phyloP scores from a whole-genome alignment of 148 eudicot genomes.

The Heliosperma pusillum region DNA sequence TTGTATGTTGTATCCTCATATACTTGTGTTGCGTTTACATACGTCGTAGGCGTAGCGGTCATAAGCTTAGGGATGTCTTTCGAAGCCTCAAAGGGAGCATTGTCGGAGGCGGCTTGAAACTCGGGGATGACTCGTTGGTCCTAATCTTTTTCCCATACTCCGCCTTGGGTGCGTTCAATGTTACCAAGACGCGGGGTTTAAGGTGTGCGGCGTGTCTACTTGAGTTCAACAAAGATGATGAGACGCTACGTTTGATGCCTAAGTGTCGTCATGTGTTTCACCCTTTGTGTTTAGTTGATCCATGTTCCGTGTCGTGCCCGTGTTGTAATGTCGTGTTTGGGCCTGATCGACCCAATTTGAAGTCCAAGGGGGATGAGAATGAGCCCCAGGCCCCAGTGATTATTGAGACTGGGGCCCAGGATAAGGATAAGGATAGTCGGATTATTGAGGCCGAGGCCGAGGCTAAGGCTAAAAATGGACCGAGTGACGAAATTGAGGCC shows the following conservation, averaged over 20 bases:
- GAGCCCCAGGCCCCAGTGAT: not conserved
- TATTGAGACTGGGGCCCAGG: not conserved
- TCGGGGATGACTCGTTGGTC: not conserved
- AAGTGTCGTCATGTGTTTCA: conserved; percentile 48
- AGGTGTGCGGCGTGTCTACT: conserved; percentile 39
- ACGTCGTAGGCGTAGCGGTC: conserved; percentile 22
- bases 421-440: not conserved
- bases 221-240: conserved; percentile 38
- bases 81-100: not conserved
- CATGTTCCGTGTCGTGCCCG: conserved; percentile 29
- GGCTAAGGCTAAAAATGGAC: not conserved
- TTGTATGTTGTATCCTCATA: conserved; percentile 15
- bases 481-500: not conserved
- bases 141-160: conserved; percentile 26
- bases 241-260: conserved; percentile 39
- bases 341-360: not conserved
- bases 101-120: not conserved
- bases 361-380: not conserved
- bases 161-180: conserved; percentile 40
- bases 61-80: not conserved
- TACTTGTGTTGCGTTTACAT: conserved; percentile 21
- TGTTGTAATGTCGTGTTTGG: conserved; percentile 3
- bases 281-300: conserved; percentile 35
- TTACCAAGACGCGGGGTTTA: conserved; percentile 24
- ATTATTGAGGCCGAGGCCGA: not conserved